phyloP scores from a whole-genome alignment of 371 early-diverging fungal genomes.

The Polyrhizophydium stewartii region DNA sequence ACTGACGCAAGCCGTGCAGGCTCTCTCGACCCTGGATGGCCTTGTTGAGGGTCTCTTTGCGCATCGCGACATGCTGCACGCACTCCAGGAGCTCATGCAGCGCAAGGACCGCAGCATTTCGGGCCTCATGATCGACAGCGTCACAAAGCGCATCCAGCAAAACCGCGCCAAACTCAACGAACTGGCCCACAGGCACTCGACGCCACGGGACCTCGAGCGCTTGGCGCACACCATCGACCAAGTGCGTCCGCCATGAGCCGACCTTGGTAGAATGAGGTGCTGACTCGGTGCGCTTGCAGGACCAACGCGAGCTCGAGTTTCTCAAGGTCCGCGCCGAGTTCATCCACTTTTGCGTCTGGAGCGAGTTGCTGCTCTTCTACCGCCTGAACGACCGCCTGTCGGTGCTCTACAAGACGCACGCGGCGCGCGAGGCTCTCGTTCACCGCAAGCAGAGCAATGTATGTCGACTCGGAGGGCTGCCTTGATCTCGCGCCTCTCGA shows the following conservation, averaged over 20 bases:
- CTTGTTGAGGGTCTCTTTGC: conserved; percentile 26
- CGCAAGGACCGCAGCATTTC: conserved; percentile 23
- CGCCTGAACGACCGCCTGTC: conserved; percentile 34
- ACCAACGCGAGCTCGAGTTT: conserved; percentile 9
- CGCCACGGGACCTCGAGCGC: conserved; percentile 17
- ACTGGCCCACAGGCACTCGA: conserved; percentile 12
- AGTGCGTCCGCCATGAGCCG: not conserved
- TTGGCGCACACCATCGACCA: conserved; percentile 9
- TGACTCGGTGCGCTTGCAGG: too few species aligned
- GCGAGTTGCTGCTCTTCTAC: conserved; percentile 5
- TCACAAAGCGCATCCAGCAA: conserved; percentile 32
- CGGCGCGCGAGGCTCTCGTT: not conserved
- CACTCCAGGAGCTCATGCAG: conserved; percentile 21
- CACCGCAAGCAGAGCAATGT: conserved; percentile 9
- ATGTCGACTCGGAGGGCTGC: conserved; percentile 10
- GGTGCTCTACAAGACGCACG: conserved; percentile 16
- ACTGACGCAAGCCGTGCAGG: conserved; percentile 31
- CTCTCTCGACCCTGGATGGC: conserved; percentile 38
- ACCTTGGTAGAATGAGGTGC: too few species aligned
- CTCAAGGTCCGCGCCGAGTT: conserved; percentile 22
- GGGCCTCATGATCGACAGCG: conserved; percentile 17
- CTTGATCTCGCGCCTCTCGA: conserved; percentile 1
- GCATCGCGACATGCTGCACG: not conserved
- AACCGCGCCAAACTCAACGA: conserved; percentile 31
- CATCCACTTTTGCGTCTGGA: conserved; percentile 8